A percentile compares a stretch with the other conserved stretches of the same genome.
These are phyloP conservation scores for Blastobotrys aristatus DNA, from an alignment of 1,139 yeast genomes.

Conservation along the genomic window DNA sequence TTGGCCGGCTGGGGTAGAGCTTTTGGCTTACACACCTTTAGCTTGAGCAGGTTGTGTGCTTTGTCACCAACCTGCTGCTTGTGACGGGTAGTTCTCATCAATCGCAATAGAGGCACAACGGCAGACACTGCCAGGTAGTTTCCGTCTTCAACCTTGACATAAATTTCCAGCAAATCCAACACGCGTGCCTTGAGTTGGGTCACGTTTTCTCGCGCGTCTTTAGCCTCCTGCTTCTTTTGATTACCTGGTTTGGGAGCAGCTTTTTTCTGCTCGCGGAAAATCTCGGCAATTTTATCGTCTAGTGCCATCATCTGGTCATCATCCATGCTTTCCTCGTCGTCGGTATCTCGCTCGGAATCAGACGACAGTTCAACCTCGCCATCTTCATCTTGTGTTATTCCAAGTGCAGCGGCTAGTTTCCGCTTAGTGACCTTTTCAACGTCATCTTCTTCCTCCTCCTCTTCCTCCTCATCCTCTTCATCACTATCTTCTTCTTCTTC, in stretches of 20 bases:
- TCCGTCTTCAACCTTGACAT: conserved; percentile 44
- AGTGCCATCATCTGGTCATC: conserved; percentile 97
- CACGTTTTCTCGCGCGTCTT: conserved; percentile 78
- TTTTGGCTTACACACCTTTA: conserved; percentile 54
- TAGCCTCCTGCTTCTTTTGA: conserved; percentile 38
- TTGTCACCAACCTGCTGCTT: conserved; percentile 61
- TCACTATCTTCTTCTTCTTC: conserved; percentile 36
- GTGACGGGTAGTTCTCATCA: conserved; percentile 65
- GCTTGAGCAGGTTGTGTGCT: conserved; percentile 66
- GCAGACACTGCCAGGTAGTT: conserved; percentile 42
- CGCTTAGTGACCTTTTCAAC: conserved; percentile 31
- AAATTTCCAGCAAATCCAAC: conserved; percentile 68
- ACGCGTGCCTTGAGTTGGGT: conserved; percentile 73
- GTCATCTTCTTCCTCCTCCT: conserved; percentile 32
- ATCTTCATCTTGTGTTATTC: conserved; percentile 8
- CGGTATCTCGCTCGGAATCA: conserved; percentile 48
- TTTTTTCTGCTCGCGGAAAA: conserved; percentile 60
- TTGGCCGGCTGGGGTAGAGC: conserved; percentile 18
- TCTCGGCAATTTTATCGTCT: conserved; percentile 76
- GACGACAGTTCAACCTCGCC: conserved; percentile 25
- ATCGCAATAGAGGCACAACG: conserved; percentile 54
- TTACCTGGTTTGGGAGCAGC: conserved; percentile 24
- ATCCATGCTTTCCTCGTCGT: conserved; percentile 80
- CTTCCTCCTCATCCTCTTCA: conserved; percentile 35
- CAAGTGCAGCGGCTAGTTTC: conserved; percentile 48